Base-by-base conservation (phyloP, 108 stramenopile species). In the Cyclotella distinguenda region DNA sequence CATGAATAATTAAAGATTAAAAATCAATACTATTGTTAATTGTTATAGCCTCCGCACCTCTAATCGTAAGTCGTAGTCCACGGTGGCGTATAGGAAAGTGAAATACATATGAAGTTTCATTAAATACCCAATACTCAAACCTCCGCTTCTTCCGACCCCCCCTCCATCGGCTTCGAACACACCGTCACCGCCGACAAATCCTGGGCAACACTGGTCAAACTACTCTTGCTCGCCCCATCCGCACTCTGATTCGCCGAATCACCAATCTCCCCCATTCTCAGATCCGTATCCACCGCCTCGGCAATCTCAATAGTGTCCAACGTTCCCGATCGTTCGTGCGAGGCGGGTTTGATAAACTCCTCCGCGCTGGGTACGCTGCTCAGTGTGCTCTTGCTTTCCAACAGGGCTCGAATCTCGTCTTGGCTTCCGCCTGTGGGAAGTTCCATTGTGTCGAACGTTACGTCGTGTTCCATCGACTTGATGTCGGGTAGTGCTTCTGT, bases 331-430 rank as follows among this genome's bases (percentile, higher is more conserved):
- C 44, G 31, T 36, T 56, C 60, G n/a, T 33, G 36, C 11, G 45
- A 47, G 36, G 30, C 26, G 15, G 56, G 55, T 16, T 51, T 45
- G 4, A 60, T 35, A 16, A 38, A 32, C n/a, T 76, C 74, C 12
- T 76, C 74, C 19, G 50, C 45, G 38, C 77, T 70, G 7, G 77
- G 59, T 59, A 69, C 55, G 47, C 69, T 78, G 40, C 63, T 66
- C 38, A 78, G 48, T n/a, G 77, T 78, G 34, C 77, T 78, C 33
- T 70, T 69, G 34, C 57, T 60, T 62, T 78, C 64, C 8, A 78
- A 69, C 7, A 78, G 50, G 10, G 69, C 69, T 18, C 68, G 38
- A 31, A 78, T 54, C 19, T 78, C 77, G 11, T 78, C 77, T 12
- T 64, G 49, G n/a, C 60, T 62, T 6, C 50, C 38, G 39, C 58